Base-by-base conservation (phyloP, 2,329 filamentous ascomycete genomes). In the Paecilomyces niveus region DNA sequence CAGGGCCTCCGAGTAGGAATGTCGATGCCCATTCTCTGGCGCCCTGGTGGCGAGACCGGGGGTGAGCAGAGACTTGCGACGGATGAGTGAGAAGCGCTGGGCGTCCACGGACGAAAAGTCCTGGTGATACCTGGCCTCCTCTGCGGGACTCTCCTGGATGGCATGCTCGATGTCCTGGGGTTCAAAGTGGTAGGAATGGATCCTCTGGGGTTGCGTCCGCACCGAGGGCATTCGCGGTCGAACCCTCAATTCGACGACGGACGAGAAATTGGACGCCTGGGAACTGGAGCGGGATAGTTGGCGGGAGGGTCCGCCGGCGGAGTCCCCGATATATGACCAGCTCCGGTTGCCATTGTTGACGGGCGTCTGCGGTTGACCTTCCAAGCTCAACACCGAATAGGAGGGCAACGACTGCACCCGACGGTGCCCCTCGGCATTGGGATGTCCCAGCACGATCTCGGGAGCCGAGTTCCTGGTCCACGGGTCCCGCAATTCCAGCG, bases 1-100 rank as follows among this genome's bases (percentile, higher is more conserved):
- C n/a, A 45, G 15, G n/a, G 39, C n/a, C n/a, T 45, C 39, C 15
- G 39, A 45, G 15, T 45, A 45, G 39, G 39, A 45, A 45, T 45
- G 63, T 21, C 63, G 63, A 53, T 61, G 55, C 3, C 61, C 59
- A 21, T 62, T 59, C 61, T 63, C 67, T n/a, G 68, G 69, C 60
- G 66, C 70, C 62, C 68, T 72, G 21, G 69, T 77, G 55, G 65
- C 73, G 57, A 72, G 62, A 5, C 71, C 72, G 4, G 70, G 74
- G 45, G 67, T 74, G 26, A 73, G 64, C 8, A 75, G 64, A 31
- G 73, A 75, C 18, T 70, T 69, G 22, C 72, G 69, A 22, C 73
- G 72, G n/a, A 70, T 74, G 45, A 73, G 57, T 13, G 72, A 72
- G 58, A 70, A 70, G 8, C 70, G 67, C 54, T 71, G 70, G 52